Evolutionary conservation across 1,284 basidiomycete species (phyloP).

Genomic region (Austropuccinia psidii): DNA sequence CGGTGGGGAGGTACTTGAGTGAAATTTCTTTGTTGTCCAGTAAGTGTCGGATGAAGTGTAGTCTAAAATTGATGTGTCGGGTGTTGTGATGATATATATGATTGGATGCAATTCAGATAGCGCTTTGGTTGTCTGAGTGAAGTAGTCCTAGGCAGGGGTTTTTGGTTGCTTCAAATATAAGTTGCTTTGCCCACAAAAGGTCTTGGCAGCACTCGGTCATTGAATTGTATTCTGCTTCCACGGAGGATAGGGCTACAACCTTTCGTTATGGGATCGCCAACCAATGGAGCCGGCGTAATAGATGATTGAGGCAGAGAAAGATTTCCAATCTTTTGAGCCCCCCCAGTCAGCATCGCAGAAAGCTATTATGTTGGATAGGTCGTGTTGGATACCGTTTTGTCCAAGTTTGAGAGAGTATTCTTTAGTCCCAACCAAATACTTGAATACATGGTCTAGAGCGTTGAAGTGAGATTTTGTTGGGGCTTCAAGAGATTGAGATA

Average conservation of each 20-base stretch:
- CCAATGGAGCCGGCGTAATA: neutral
- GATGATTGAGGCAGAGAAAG: neutral
- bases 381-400: neutral
- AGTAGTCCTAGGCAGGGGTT: too few relatives aligned
- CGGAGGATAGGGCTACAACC: neutral
- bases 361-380: neutral
- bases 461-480: too few relatives aligned
- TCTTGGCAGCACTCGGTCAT: neutral
- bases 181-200: neutral
- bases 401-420: conserved; percentile 1
- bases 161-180: too few relatives aligned
- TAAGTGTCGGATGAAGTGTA: too few relatives aligned
- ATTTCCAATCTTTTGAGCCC: neutral
- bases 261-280: neutral
- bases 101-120: too few relatives aligned
- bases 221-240: neutral
- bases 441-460: neutral
- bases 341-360: neutral
- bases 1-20: too few relatives aligned
- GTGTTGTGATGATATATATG: too few relatives aligned
- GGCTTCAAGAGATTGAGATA: too few relatives aligned
- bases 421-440: neutral
- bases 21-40: too few relatives aligned
- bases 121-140: too few relatives aligned
- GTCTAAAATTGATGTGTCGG: too few relatives aligned